These are phyloP conservation scores for Rutidosis leptorrhynchoides DNA, from an alignment of 129 eudicot species.

Conservation along the genomic window DNA sequence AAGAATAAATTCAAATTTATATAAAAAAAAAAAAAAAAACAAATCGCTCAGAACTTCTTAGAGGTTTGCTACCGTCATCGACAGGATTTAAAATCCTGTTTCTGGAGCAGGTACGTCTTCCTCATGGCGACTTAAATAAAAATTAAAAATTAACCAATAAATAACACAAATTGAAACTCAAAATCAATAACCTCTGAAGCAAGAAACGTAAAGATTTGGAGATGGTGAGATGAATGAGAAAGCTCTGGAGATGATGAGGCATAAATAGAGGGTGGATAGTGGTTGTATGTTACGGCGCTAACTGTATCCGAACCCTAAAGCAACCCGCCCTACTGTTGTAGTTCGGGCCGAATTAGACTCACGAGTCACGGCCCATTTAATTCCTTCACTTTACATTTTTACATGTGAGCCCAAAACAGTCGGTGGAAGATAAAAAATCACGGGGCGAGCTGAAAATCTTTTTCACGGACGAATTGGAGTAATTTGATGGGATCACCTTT, in stretches of 20 bases:
- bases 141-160: too few relatives aligned
- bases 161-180: not conserved
- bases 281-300: not conserved
- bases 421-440: too few relatives aligned
- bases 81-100: slow-evolving; percentile 29
- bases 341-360: slow-evolving; percentile 15
- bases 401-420: too few relatives aligned
- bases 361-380: slow-evolving; percentile 26
- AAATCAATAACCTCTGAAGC: not conserved
- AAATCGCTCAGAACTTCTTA: slow-evolving; percentile 79
- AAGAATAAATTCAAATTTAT: not conserved
- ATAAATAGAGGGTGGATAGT: slow-evolving; percentile 19
- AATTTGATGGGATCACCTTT: too few relatives aligned
- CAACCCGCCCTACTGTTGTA: not conserved
- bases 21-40: not conserved
- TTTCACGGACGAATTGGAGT: too few relatives aligned
- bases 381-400: not conserved
- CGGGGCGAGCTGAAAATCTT: too few relatives aligned
- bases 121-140: slow-evolving; percentile 15
- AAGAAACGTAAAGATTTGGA: not conserved
- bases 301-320: slow-evolving; percentile 23
- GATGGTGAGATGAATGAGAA: not conserved
- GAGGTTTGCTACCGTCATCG: slow-evolving; percentile 67
- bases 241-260: not conserved
- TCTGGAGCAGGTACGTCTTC: slow-evolving; percentile 39